Base-by-base conservation (phyloP, 345 rosid genomes). In the Lepidium aucheri region DNA sequence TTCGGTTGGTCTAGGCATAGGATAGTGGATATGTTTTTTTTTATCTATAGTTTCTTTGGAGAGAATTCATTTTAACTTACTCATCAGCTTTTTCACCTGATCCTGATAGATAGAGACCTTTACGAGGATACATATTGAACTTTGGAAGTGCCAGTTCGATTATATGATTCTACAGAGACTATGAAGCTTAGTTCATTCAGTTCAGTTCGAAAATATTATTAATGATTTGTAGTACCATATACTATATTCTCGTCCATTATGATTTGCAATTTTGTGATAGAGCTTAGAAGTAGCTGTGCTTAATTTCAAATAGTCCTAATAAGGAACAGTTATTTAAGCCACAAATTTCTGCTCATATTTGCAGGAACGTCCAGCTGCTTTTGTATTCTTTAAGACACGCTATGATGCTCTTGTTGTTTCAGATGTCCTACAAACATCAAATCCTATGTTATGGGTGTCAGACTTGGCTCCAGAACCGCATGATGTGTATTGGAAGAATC, bases 381-480 rank as follows among this genome's bases (percentile, higher is more conserved):
- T 93, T 82, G 98, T 93, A 56, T 90, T 85, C 72, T 90, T 90
- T 73, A 86, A 81, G 80, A 88, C 85, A 63, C 96, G 97, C 39
- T 88, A 79, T 58, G 84, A 88, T 73, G 92, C 98, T 46, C 79
- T 75, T 40, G 74, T 88, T 62, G 88, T 78, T 69, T 81, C 97
- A 20, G 86, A 86, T 78, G 76, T 83, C 78, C 89, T 84, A 71
- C 96, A 84, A 52, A 75, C 92, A 77, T 69, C 89, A 75, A 85
- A 93, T 80, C 95, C 98, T 32, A 90, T 93, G 98, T 61, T 80
- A 72, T 93, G 98, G 98, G 97, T 84, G 58, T 79, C 90, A 7
- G 80, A 93, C 72, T 67, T 77, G 65, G 98, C 98, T 51, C 97
- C 98, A 22, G 96, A 88, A 57, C 96, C 97, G 43, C 87, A 74